Evolutionary conservation across 2,329 filamentous ascomycete genomes (phyloP), one percentile per base, ranked within the genome.

Genomic region (Colletotrichum destructivum): DNA sequence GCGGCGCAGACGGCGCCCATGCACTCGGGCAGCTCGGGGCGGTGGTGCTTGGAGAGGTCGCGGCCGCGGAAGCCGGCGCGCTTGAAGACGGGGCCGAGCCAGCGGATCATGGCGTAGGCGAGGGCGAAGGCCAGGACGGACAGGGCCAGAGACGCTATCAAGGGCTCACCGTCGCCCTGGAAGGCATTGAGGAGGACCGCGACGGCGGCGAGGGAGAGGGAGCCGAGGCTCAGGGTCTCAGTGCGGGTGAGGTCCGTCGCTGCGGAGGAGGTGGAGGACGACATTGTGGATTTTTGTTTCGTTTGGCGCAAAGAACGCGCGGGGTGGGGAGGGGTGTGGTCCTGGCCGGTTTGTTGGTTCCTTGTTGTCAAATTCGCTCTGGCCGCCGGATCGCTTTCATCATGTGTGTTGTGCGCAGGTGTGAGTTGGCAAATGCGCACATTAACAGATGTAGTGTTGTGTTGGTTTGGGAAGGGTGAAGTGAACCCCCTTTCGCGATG

Each of bases 1-100:
- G 96, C 90, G 11, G 96, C 96, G 79, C 94, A 97, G 35, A 99
- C 89, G 69, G 94, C 94, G 40, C 96, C 96, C 95, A 99, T 98
- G 75, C 94, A 96, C 83, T 99, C 96, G 26, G 96, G 96, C 77
- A 98, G 92, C 82, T 96, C 94, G 71, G 88, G 88, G 75, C 90
- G 90, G 77, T 90, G 79, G 55, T 80, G 76, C 80, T 87, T 99
- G 79, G 93, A 92, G 87, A 98, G 88, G 81, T 99, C 96, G 78
- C 90, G 93, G 67, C 96, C 96, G 80, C 95, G 96, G 79, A 98
- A 89, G 18, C 96, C 96, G 47, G 94, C 94, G 76, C 89, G 91
- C 80, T 98, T 92, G 81, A 99, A 98, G 1, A 93, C 92, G 67
- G 94, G 91, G 1, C 96, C 96, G 7, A 98, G 92, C 96, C 96